A percentile compares a stretch with the other conserved stretches of the same genome.
phyloP scores from a whole-genome alignment of 1,284 basidiomycete genomes.

The Blastosporella zonata region DNA sequence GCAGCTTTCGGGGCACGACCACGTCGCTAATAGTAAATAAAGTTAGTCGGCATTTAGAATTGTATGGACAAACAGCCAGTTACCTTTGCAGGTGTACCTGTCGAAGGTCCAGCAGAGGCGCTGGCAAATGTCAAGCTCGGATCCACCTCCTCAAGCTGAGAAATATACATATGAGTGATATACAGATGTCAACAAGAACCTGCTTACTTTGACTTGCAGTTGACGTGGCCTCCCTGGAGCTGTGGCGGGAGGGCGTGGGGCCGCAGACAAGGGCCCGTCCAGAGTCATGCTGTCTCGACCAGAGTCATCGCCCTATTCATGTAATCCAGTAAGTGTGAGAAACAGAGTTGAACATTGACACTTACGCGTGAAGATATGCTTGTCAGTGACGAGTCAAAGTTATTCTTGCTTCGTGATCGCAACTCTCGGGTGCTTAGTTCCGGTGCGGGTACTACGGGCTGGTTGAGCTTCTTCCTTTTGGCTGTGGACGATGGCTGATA shows the following conservation, averaged over 20 bases:
- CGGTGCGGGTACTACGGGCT: conserved; percentile 18
- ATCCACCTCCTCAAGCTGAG: conserved; percentile 37
- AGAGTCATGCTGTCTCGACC: conserved; percentile 20
- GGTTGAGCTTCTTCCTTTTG: conserved; percentile 32
- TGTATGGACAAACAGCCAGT: background rate
- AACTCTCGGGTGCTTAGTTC: conserved; percentile 36
- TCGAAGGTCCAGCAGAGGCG: conserved; percentile 21
- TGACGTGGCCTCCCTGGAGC: conserved; percentile 21
- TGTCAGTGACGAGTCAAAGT: conserved; percentile 28
- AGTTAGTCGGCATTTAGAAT: background rate
- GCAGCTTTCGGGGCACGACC: conserved; percentile 20
- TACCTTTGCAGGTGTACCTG: conserved; percentile 19
- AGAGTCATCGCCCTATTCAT: conserved; percentile 24
- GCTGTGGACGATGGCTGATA: conserved; percentile 29
- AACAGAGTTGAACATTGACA: conserved; percentile 1
- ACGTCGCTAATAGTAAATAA: conserved; percentile 5
- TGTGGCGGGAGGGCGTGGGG: conserved; percentile 12
- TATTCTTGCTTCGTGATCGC: conserved; percentile 38
- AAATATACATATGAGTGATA: conserved; percentile 3
- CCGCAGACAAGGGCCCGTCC: conserved; percentile 18
- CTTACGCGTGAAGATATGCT: conserved; percentile 30
- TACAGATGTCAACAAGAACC: background rate
- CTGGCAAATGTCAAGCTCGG: conserved; percentile 21
- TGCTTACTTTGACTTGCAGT: conserved; percentile 33
- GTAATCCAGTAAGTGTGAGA: conserved; percentile 17